Base-by-base conservation (phyloP, 2,329 filamentous ascomycete species). In the Hypocreales sp. region DNA sequence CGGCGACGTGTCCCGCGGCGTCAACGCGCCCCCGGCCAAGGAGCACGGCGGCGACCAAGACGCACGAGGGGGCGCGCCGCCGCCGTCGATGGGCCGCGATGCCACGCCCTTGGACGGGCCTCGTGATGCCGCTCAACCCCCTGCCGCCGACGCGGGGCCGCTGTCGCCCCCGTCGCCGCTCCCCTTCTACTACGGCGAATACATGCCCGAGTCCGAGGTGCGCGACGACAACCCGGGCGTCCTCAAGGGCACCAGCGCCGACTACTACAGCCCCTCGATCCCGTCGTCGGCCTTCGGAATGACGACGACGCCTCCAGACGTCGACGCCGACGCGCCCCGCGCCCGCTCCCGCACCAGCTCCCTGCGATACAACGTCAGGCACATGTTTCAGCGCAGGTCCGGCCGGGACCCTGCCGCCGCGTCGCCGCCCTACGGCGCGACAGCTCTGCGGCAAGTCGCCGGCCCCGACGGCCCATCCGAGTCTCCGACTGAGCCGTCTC, bases 201-300 rank as follows among this genome's bases (percentile, higher is more conserved):
- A 42, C 28, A 40, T 45, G 38, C 45, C 45, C 11, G 39, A 40
- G 23, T 35, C 39, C 6, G 30, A 32, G n/a, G 36, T 42, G 8
- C 34, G 30, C 5, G 39, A 46, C 29, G 41, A 45, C 17, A 43
- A 47, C 13, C 40, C 46, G 17, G 45, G 42, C 22, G 44, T 48
- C 21, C 48, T 51, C 23, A 44, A 39, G 29, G 52, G 48, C 20
- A 49, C 44, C 21, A 58, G 45, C 28, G 51, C 52, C 23, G 53
- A 57, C 31, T 58, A 58, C 32, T 58, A 58, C 36, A 54, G 51
- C 26, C 46, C 50, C 9, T 48, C 48, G 3, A 48, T 58, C 24
- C 53, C 55, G 3, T 55, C 52, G 3, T 50, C 53, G 28, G 52
- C 51, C 5, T 56, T 57, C 33, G 53, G 52, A 34, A 56, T 57